Evolutionary conservation across 1,284 basidiomycete genomes (phyloP).

Genomic region (Rhodotorula sp.): DNA sequence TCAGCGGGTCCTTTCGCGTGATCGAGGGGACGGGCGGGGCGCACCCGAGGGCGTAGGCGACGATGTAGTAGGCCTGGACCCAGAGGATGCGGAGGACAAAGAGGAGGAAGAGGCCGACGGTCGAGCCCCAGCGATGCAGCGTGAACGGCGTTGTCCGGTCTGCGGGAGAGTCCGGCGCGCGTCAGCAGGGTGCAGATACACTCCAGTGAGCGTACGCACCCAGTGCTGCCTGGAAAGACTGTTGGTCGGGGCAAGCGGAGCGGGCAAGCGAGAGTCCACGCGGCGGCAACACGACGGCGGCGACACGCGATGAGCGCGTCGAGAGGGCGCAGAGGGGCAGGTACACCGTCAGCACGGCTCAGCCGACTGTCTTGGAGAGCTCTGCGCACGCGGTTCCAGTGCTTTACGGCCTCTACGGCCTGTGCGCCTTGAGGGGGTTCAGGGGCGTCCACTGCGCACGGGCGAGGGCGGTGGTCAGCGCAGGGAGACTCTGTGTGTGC

Average conservation of each 20-base stretch:
- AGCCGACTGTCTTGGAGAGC: too few relatives aligned
- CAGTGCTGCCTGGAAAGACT: constrained; percentile 16
- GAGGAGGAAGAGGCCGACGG: constrained; percentile 68
- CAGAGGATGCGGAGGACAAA: constrained; percentile 87
- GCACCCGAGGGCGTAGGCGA: constrained; percentile 48
- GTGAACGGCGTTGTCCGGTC: constrained; percentile 91
- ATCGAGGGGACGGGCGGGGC: neutral
- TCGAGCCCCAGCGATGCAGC: constrained; percentile 83
- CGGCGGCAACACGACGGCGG: neutral
- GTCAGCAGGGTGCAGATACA: neutral
- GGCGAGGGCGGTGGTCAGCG: neutral
- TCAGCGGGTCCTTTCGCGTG: neutral
- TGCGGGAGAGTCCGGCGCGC: constrained; percentile 5
- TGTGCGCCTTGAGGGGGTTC: constrained; percentile 20
- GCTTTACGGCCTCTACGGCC: constrained; percentile 22
- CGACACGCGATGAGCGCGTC: neutral
- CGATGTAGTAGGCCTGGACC: constrained; percentile 64
- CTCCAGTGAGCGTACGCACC: constrained; percentile 1
- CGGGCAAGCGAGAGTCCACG: neutral
- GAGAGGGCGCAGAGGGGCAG: too few relatives aligned
- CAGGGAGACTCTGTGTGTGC: neutral
- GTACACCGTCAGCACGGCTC: neutral
- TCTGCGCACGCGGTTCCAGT: constrained; percentile 23
- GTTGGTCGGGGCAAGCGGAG: neutral
- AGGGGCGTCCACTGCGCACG: constrained; percentile 14